Conservation (phyloP, 192 early-diverging fungal genomes). For the Coemansia pectinata region DNA sequence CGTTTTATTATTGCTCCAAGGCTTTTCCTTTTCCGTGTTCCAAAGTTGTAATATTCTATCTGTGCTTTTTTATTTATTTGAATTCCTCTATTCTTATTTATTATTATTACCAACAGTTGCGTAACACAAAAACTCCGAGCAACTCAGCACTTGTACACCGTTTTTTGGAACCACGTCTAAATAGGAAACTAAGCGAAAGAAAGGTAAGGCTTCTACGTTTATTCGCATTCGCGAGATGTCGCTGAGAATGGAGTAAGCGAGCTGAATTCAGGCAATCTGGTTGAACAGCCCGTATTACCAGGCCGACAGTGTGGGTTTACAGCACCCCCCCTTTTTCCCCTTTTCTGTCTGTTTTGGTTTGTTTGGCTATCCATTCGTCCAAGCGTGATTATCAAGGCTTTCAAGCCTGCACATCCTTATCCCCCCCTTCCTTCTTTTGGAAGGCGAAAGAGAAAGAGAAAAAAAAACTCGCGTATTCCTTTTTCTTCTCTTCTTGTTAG, state of each 20-base stretch:
- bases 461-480: slow-evolving; percentile 11
- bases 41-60: background rate
- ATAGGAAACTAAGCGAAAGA: background rate
- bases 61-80: background rate
- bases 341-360: slow-evolving; percentile 12
- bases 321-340: background rate
- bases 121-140: background rate
- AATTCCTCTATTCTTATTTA: background rate
- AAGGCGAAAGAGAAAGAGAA: background rate
- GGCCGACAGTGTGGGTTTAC: background rate
- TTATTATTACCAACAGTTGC: background rate
- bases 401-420: slow-evolving; percentile 4
- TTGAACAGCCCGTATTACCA: background rate
- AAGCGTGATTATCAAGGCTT: slow-evolving; percentile 3
- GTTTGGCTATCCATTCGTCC: slow-evolving; percentile 9
- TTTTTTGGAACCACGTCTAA: background rate
- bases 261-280: slow-evolving; percentile 5
- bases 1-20: background rate
- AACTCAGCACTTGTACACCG: background rate
- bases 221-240: background rate
- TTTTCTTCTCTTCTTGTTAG: slow-evolving; percentile 2
- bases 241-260: background rate
- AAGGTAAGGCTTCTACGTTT: background rate
- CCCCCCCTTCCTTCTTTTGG: slow-evolving; percentile 29
- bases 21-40: background rate